These are phyloP conservation scores for Puccinia polysora DNA, from an alignment of 1,284 basidiomycete genomes.

Conservation along the genomic window DNA sequence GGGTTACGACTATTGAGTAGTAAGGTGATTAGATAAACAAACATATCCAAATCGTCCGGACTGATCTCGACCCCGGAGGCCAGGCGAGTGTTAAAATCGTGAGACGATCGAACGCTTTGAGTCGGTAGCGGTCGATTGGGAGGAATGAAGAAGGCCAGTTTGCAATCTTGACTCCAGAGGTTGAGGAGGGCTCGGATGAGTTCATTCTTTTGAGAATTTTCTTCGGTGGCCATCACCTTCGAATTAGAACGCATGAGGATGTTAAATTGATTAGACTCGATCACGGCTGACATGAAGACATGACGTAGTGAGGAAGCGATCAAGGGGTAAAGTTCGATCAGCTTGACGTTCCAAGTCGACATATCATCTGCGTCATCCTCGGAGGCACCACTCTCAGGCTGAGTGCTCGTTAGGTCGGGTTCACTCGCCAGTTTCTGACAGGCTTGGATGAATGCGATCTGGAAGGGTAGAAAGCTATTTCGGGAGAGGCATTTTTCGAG, in stretches of 20 bases:
- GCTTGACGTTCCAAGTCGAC: slow-evolving; percentile 41
- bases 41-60: slow-evolving; percentile 39
- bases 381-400: slow-evolving; percentile 1
- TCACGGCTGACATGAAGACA: slow-evolving; percentile 33
- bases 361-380: slow-evolving; percentile 37
- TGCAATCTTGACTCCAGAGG: slow-evolving; percentile 41
- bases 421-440: slow-evolving; percentile 33
- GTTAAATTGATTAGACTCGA: slow-evolving; percentile 29
- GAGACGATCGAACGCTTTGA: slow-evolving; percentile 1
- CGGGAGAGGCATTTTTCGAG: slow-evolving; percentile 41
- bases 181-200: slow-evolving; percentile 32
- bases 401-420: background rate
- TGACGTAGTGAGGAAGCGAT: slow-evolving; percentile 29
- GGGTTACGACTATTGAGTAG: slow-evolving; percentile 35
- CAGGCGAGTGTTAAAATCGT: slow-evolving; percentile 29
- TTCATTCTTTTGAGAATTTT: slow-evolving; percentile 26
- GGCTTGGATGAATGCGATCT: slow-evolving; percentile 43
- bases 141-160: slow-evolving; percentile 26
- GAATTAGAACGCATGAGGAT: slow-evolving; percentile 38
- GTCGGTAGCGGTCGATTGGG: background rate
- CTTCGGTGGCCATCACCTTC: slow-evolving; percentile 23
- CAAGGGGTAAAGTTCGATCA: slow-evolving; percentile 35
- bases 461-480: slow-evolving; percentile 36
- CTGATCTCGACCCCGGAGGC: slow-evolving; percentile 2
- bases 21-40: slow-evolving; percentile 39